phyloP scores from a whole-genome alignment of 2,329 filamentous ascomycete genomes.

The Trichoderma sp. region DNA sequence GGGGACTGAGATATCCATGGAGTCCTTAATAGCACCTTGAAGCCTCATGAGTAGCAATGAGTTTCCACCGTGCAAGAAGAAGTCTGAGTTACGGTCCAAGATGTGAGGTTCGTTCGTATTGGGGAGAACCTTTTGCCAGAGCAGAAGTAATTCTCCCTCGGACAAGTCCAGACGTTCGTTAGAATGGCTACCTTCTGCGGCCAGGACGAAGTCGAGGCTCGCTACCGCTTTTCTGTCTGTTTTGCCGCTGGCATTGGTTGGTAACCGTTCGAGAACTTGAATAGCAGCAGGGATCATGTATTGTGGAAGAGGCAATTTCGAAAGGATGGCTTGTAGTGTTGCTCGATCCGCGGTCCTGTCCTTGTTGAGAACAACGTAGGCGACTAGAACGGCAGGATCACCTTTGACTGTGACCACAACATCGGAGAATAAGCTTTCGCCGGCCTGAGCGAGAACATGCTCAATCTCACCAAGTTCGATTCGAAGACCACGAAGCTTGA shows the following conservation, averaged over 20 bases:
- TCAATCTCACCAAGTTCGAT: neutral
- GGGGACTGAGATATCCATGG: neutral
- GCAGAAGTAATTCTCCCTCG: neutral
- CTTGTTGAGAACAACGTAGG: neutral
- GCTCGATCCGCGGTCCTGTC: neutral
- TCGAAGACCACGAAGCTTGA: neutral
- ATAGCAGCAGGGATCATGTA: neutral
- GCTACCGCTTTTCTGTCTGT: neutral
- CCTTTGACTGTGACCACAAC: neutral
- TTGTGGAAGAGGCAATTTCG: neutral
- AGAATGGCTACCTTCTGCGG: neutral
- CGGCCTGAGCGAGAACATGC: neutral
- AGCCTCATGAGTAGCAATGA: neutral
- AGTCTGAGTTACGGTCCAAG: neutral
- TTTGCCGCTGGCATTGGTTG: neutral
- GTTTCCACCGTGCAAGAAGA: neutral
- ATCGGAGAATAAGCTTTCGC: neutral
- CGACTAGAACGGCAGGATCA: neutral
- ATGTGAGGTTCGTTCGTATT: neutral
- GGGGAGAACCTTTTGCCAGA: neutral
- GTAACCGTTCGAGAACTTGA: neutral
- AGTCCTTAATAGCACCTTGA: neutral
- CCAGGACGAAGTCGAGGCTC: neutral
- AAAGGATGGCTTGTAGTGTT: neutral
- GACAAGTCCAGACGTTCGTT: neutral